phyloP scores from a whole-genome alignment of 148 eudicot species.

The Oxyria digyna region DNA sequence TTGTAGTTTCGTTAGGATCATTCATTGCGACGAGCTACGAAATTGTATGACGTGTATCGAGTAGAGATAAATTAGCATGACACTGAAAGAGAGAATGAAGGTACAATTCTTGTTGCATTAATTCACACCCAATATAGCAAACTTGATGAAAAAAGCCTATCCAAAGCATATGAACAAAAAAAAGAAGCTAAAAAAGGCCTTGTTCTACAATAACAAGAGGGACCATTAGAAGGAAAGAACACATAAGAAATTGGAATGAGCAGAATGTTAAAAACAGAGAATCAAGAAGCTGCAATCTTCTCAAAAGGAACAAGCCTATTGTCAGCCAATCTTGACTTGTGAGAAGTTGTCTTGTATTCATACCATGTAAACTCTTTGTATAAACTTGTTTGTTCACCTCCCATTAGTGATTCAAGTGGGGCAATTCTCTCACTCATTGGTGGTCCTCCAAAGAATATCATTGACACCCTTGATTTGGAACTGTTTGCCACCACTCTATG shows the following conservation, averaged over 20 bases:
- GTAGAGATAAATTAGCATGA: not conserved
- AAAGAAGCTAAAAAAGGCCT: not conserved
- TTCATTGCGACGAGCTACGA: too few relatives aligned
- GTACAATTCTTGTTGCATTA: slow-evolving; percentile 1
- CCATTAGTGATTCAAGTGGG: slow-evolving; percentile 33
- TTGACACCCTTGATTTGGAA: slow-evolving; percentile 50
- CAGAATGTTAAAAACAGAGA: slow-evolving; percentile 43
- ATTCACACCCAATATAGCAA: slow-evolving; percentile 4
- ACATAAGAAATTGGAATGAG: slow-evolving; percentile 39
- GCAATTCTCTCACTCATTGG: slow-evolving; percentile 42
- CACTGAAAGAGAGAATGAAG: not conserved
- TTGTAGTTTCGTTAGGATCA: too few relatives aligned
- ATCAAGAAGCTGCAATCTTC: slow-evolving; percentile 11
- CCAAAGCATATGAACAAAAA: not conserved
- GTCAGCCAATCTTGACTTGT: slow-evolving; percentile 28
- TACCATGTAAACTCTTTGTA: slow-evolving; percentile 37
- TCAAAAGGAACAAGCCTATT: slow-evolving; percentile 24
- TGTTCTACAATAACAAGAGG: not conserved
- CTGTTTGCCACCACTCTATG: slow-evolving; percentile 40
- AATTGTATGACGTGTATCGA: too few relatives aligned
- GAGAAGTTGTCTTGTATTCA: slow-evolving; percentile 28
- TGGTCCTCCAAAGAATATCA: slow-evolving; percentile 71
- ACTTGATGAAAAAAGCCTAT: not conserved
- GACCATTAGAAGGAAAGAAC: not conserved
- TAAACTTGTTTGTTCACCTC: slow-evolving; percentile 22